Evolutionary conservation across 73 alveolate species (phyloP).

Genomic region (Stentor coeruleus): DNA sequence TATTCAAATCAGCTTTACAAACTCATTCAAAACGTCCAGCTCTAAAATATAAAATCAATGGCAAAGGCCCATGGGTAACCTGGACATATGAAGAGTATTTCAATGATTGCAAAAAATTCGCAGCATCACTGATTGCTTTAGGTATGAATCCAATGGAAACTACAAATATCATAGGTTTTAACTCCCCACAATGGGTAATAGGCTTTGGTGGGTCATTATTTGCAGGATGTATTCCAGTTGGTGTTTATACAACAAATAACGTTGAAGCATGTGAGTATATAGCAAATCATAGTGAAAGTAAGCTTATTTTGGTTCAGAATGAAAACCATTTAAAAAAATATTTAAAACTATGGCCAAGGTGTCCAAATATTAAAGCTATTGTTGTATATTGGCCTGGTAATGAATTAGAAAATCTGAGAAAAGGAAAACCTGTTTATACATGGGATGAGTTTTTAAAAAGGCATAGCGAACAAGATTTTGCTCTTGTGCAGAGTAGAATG

Average conservation of each 20-base stretch:
- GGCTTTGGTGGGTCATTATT: conserved; percentile 68
- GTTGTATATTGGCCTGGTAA: conserved; percentile 35
- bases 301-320: conserved; percentile 61
- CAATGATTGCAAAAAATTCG: conserved; percentile 48
- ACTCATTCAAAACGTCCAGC: conserved; percentile 39
- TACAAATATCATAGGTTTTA: conserved; percentile 74
- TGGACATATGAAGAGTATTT: conserved; percentile 58
- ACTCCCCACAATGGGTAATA: conserved; percentile 81
- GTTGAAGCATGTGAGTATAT: conserved; percentile 76
- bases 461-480: neutral
- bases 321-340: conserved; percentile 55
- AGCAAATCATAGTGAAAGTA: conserved; percentile 70
- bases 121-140: conserved; percentile 62
- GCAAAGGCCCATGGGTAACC: conserved; percentile 37
- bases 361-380: conserved; percentile 61
- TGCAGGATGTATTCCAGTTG: conserved; percentile 67
- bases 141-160: conserved; percentile 56
- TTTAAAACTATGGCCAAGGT: conserved; percentile 21
- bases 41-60: conserved; percentile 41
- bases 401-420: conserved; percentile 23
- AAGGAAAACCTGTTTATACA: conserved; percentile 7
- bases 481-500: neutral
- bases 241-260: conserved; percentile 78
- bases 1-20: conserved; percentile 22
- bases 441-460: conserved; percentile 62